phyloP scores from a whole-genome alignment of 2,329 filamentous ascomycete genomes.

The Alternaria angustiovoidea region DNA sequence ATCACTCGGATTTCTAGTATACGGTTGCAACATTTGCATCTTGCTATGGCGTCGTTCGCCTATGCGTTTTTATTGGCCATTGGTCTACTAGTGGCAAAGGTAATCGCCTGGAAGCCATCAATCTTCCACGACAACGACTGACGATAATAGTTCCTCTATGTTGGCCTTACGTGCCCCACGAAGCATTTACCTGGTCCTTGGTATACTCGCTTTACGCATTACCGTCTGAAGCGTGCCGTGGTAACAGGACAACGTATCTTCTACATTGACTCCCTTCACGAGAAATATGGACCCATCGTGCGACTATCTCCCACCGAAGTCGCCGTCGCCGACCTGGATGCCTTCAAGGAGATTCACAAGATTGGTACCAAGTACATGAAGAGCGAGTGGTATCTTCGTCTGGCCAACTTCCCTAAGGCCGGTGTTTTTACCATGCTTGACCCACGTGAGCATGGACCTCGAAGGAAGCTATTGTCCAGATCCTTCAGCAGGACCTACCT shows the following conservation, averaged over 20 bases:
- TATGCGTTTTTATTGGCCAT: not conserved
- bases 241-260: conserved; percentile 50
- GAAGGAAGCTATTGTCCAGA: conserved; percentile 48
- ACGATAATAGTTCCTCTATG: conserved; percentile 27
- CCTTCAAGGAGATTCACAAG: conserved; percentile 42
- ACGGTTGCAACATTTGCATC: not conserved
- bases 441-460: conserved; percentile 43
- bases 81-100: conserved; percentile 6
- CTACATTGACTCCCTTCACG: conserved; percentile 51
- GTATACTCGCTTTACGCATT: conserved; percentile 45
- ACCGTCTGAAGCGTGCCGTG: conserved; percentile 50
- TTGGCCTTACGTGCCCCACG: conserved; percentile 38
- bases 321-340: conserved; percentile 38
- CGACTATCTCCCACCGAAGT: conserved; percentile 44
- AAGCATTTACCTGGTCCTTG: conserved; percentile 41
- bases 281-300: conserved; percentile 43
- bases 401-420: conserved; percentile 36
- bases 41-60: not conserved
- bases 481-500: conserved; percentile 49
- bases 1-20: too few species aligned
- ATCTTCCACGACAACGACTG: not conserved
- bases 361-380: conserved; percentile 42
- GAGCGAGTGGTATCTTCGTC: conserved; percentile 35
- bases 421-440: conserved; percentile 51
- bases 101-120: not conserved